Evolutionary conservation across 108 stramenopile species (phyloP), one percentile per base, ranked within the genome.

Genomic region (Thalassiosira profunda): DNA sequence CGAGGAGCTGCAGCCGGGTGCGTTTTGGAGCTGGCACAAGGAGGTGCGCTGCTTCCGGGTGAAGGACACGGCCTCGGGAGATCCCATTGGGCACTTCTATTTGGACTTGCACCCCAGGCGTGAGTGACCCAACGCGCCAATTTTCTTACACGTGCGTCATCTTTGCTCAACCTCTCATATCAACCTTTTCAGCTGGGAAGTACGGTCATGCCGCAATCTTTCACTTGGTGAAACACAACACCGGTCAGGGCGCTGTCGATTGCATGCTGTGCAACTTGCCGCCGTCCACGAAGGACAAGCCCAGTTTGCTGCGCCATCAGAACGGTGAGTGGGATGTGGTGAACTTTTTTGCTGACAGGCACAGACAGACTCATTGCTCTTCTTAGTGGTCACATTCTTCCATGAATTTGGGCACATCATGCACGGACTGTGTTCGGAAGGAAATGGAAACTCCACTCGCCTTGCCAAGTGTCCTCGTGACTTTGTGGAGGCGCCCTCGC

Each of bases 191-290:
- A 11, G 7, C 35, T 15, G 76, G 70, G 58, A 78, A 78, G 26
- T 78, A 74, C 38, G 71, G 74, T 12, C 83, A 80, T 46, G 74
- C 74, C 14, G 82, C 82, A 0, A 78, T 78, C 15, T 83, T 83
- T 24, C 76, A 74, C 55, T 17, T 79, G 34, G 72, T 80, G 25
- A 80, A 80, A 43, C 58, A 69, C 30, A 55, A 40, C 31, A 1
- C 33, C 4, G 15, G 49, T 18, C 73, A 74, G 10, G 73, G 65
- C 9, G 72, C 79, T 18, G 79, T 80, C 17, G 79, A 80, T 43
- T 74, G 73, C 61, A 80, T 80, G 79, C 68, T 80, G 6, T 80
- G 79, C 71, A 80, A 80, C 40, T 54, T 80, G 24, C 79, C 79
- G 15, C 36, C 72, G 11, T 70, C 74, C 28, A 65, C 67, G 20